Conservation (phyloP, 805 yeast species). For the Saccharomycopsis fodiens region DNA sequence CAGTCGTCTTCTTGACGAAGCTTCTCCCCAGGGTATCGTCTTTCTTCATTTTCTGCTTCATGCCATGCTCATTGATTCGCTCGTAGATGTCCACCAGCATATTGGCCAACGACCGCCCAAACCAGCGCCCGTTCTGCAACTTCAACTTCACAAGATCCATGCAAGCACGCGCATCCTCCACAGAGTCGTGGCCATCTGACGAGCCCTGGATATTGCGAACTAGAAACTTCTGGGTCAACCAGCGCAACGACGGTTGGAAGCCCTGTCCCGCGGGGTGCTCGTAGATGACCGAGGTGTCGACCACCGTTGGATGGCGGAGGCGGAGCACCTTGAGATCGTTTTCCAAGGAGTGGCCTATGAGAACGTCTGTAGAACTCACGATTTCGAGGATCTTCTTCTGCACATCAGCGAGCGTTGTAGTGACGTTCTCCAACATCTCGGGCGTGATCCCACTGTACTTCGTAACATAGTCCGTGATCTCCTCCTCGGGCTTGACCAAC, state of each 20-base stretch:
- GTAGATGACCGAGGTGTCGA: constrained; percentile 73
- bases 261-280: constrained; percentile 86
- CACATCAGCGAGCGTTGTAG: constrained; percentile 58
- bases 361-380: constrained; percentile 52
- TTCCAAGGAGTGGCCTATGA: constrained; percentile 88
- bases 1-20: constrained; percentile 23
- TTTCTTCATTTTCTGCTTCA: constrained; percentile 15
- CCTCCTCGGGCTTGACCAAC: constrained; percentile 68
- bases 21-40: not conserved
- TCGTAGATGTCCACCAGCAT: constrained; percentile 34
- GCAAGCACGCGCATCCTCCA: constrained; percentile 79
- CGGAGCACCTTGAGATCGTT: constrained; percentile 69
- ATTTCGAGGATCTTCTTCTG: constrained; percentile 46
- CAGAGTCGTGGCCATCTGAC: constrained; percentile 67
- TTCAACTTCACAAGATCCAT: constrained; percentile 69
- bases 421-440: constrained; percentile 52
- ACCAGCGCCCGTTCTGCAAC: constrained; percentile 54
- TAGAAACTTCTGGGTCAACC: constrained; percentile 54
- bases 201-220: constrained; percentile 54
- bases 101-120: constrained; percentile 44
- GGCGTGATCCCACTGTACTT: constrained; percentile 81
- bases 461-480: constrained; percentile 75
- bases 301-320: constrained; percentile 61
- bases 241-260: constrained; percentile 65
- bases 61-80: constrained; percentile 30